These are phyloP conservation scores for Chernovozyma aurita DNA, from an alignment of 1,139 yeast genomes.

Conservation along the genomic window DNA sequence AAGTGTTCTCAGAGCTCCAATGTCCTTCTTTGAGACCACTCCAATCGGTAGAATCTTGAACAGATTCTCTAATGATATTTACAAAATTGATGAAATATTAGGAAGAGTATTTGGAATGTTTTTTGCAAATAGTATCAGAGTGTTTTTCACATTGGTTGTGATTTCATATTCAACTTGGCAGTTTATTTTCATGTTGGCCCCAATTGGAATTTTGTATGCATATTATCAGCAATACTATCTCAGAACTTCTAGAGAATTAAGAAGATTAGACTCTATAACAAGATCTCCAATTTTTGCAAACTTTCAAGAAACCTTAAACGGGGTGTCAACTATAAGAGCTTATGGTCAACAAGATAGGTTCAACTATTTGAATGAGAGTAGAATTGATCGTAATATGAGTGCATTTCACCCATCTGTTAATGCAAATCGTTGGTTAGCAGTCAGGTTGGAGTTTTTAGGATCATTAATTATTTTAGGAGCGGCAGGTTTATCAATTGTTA, in stretches of 20 bases:
- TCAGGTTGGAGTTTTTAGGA: slow-evolving; percentile 85
- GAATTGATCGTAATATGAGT: slow-evolving; percentile 80
- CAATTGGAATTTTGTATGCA: slow-evolving; percentile 66
- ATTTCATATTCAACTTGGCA: slow-evolving; percentile 88
- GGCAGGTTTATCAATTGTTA: slow-evolving; percentile 71
- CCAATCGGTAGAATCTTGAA: slow-evolving; percentile 94
- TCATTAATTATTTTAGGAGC: slow-evolving; percentile 82
- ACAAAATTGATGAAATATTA: slow-evolving; percentile 83
- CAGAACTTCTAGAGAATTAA: slow-evolving; percentile 87
- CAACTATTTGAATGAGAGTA: slow-evolving; percentile 63
- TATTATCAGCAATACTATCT: slow-evolving; percentile 88
- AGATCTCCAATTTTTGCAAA: slow-evolving; percentile 94
- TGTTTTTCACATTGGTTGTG: slow-evolving; percentile 76
- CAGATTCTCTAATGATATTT: slow-evolving; percentile 90
- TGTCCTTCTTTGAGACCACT: slow-evolving; percentile 95
- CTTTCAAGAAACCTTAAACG: slow-evolving; percentile 91
- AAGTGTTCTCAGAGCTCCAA: slow-evolving; percentile 86
- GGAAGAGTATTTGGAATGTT: slow-evolving; percentile 84
- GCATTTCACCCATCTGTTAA: slow-evolving; percentile 93
- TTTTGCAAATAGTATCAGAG: slow-evolving; percentile 67
- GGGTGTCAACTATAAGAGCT: slow-evolving; percentile 87
- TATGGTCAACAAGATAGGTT: slow-evolving; percentile 76
- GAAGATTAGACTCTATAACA: slow-evolving; percentile 90
- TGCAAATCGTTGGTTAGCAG: slow-evolving; percentile 96
- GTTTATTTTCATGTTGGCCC: slow-evolving; percentile 66